Conservation (phyloP, 768 basidiomycete species). For the Leucosporidium scottii region DNA sequence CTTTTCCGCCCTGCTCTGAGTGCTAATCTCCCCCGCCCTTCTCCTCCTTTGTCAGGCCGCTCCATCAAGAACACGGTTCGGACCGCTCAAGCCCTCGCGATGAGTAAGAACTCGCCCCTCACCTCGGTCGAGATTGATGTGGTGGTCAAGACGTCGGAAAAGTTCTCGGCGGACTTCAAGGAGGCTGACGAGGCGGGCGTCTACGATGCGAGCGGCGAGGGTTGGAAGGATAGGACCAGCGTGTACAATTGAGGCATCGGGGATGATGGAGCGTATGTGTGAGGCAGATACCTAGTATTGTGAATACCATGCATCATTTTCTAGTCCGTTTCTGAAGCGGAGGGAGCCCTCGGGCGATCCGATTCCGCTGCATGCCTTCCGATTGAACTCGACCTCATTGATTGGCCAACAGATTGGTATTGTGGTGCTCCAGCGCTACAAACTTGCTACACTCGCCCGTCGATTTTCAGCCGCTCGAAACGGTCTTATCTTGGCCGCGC, state of each 20-base stretch:
- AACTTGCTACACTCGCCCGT: no score
- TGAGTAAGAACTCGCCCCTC: slow-evolving; percentile 49
- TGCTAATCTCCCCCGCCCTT: background rate
- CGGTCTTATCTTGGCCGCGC: no score
- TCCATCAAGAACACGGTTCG: slow-evolving; percentile 61
- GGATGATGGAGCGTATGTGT: no score
- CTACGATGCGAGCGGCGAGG: slow-evolving; percentile 15
- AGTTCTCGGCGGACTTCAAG: slow-evolving; percentile 6
- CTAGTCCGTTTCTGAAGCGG: no score
- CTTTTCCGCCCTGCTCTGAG: background rate
- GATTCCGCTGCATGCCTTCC: no score
- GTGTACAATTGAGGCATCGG: background rate
- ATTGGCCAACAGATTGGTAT: no score
- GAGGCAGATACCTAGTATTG: no score
- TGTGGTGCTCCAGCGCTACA: no score
- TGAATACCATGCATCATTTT: no score
- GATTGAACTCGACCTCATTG: no score
- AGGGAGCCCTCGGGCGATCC: no score
- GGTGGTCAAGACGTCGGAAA: slow-evolving; percentile 39
- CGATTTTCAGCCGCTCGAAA: no score
- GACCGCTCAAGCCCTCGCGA: slow-evolving; percentile 58
- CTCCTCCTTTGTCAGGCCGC: background rate
- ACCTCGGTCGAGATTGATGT: slow-evolving; percentile 52
- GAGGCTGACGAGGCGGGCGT: slow-evolving; percentile 21
- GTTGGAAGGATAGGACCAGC: slow-evolving; percentile 5